Base-by-base conservation (phyloP, 2,329 filamentous ascomycete genomes). In the Venturia effusa region DNA sequence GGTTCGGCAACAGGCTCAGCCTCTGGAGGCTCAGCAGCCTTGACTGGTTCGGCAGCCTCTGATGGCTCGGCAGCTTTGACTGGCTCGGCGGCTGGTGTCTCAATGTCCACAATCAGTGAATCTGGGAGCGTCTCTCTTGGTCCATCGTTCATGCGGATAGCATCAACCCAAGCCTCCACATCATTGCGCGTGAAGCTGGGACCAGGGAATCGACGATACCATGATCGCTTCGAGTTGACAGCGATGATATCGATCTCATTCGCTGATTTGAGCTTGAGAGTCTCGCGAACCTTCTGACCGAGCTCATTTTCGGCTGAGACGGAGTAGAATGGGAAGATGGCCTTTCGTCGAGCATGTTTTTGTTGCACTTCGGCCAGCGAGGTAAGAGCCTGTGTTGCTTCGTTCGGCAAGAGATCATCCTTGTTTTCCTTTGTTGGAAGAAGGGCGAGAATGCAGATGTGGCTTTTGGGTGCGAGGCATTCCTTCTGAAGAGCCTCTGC, bases 111-210 rank as follows among this genome's bases (percentile, higher is more conserved):
- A 30, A 63, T 30, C 30, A 63, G 34, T 34, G 32, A 34, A 15
- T 63, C 62, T 5, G 80, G 81, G 19, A 92, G 72, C 69, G 84
- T 89, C 70, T 86, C 82, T 81, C 93, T 97, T 65, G 83, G 78
- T 2, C 90, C 89, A 72, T 97, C 93, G 62, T 92, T 90, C 80
- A 99, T 83, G 43, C 91, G 87, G 67, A 97, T 91, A n/a, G 84
- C 82, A 71, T 99, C 94, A 65, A 99, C 84, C 91, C 93, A 99
- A 66, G 79, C 78, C 77, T 96, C 90, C 37, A 99, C 78, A 32
- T 81, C 83, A 63, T 83, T 79, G 30, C 80, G 72, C 63, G 83
- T 84, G 55, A 85, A 86, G 19, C 76, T 73, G 10, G 76, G 74
- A 7, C 82, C 84, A 59, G 84, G 77, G 73, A 90, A 94, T 65